Conservation (phyloP, 1,284 basidiomycete genomes). For the Puccinia triticina region DNA sequence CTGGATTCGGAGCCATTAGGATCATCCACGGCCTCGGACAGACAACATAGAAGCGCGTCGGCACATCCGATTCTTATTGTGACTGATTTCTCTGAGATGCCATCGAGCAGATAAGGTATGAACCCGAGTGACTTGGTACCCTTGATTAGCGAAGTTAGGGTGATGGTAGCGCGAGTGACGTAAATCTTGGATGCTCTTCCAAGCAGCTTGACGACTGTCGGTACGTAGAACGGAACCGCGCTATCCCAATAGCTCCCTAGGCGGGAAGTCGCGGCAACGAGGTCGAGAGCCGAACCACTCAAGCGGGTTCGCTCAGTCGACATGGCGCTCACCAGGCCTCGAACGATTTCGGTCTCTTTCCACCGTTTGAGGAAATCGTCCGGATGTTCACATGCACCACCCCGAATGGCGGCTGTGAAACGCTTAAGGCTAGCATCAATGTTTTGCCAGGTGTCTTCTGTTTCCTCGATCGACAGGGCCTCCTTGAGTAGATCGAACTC, state of each 20-base stretch:
- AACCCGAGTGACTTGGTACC: constrained; percentile 72
- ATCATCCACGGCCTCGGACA: constrained; percentile 53
- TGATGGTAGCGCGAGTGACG: constrained; percentile 68
- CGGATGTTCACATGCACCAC: constrained; percentile 67
- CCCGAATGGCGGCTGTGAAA: constrained; percentile 67
- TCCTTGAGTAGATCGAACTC: constrained; percentile 64
- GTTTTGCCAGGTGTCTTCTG: constrained; percentile 81
- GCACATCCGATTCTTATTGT: constrained; percentile 69
- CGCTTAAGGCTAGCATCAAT: constrained; percentile 67
- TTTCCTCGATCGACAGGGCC: constrained; percentile 68
- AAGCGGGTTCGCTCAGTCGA: constrained; percentile 76
- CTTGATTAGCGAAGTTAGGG: constrained; percentile 69
- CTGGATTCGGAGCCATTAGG: constrained; percentile 49
- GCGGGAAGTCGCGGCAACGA: constrained; percentile 67
- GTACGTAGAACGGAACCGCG: constrained; percentile 71
- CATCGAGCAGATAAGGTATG: constrained; percentile 68
- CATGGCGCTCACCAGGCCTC: constrained; percentile 56
- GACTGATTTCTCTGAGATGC: constrained; percentile 70
- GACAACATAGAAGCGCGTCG: constrained; percentile 64
- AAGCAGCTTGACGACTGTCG: constrained; percentile 71
- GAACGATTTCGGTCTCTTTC: constrained; percentile 59
- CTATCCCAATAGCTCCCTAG: constrained; percentile 71
- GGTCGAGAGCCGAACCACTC: constrained; percentile 72
- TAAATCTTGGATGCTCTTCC: constrained; percentile 80
- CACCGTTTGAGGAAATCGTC: constrained; percentile 67